Base-by-base conservation (phyloP, 306 rosid genomes). In the Pterocarpus santalinus region DNA sequence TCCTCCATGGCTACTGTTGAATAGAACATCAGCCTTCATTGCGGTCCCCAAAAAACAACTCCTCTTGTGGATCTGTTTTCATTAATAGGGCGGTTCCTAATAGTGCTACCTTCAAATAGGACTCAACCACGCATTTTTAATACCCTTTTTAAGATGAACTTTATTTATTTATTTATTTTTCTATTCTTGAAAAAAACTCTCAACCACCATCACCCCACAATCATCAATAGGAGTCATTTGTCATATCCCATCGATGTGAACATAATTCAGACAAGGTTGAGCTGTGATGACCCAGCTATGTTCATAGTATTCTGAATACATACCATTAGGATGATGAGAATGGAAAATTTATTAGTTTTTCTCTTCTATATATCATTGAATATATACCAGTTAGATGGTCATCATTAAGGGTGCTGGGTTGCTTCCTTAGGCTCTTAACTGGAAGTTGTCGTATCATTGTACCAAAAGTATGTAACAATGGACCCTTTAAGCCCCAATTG, bases 71-170 rank as follows among this genome's bases (percentile, higher is more conserved):
- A n/a, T 62, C 38, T 63, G 3, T 33, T 69, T 74, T 80, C 88
- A 92, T 92, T 94, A 69, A 92, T 88, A 33, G 90, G 91, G 3
- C 93, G 97, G 94, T 81, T 92, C 86, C 91, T 87, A 86, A 84
- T 77, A 32, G 69, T 49, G 66, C 17, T 76, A 7, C 5, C 43
- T 34, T 51, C 84, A 16, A 63, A 77, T 65, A n/a, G 2, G 12
- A 74, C 73, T 81, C 35, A 66, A n/a, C 84, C 2, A 3, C 30
- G 11, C 75, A 35, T 11, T 70, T 58, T 75, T 74, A 73, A 70
- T 63, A 2, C 53, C n/a, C 35, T 46, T 70, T 35, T 10, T 38
- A 11, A 16, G 66, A 62, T n/a, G 34, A 69, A 14, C 32, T 11
- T 49, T 12, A 15, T 41, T 15, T 55, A 39, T 5, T 39, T 39